These are phyloP conservation scores for Polytrichum formosum DNA, from an alignment of 225 moss, liverwort and hornwort species.

Conservation along the genomic window DNA sequence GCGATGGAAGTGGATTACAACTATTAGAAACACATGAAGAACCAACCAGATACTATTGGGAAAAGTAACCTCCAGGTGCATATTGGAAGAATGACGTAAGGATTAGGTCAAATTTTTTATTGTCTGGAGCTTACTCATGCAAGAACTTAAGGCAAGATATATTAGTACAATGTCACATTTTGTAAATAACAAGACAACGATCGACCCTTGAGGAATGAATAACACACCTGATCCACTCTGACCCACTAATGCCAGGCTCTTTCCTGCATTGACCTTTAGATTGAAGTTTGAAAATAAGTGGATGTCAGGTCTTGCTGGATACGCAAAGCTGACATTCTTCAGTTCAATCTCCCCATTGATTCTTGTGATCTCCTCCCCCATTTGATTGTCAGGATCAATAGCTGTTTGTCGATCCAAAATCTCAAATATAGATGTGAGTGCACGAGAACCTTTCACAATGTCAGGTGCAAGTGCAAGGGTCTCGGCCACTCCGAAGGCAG, in stretches of 20 bases:
- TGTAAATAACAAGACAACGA: too few species aligned
- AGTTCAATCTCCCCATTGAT: slow-evolving; percentile 56
- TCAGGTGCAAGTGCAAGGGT: slow-evolving; percentile 65
- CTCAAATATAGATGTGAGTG: slow-evolving; percentile 51
- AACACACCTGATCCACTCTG: slow-evolving; percentile 74
- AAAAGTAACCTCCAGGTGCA: too few species aligned
- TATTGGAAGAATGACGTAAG: too few species aligned
- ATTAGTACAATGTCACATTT: too few species aligned
- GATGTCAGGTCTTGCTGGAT: slow-evolving; percentile 67
- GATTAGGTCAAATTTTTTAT: too few species aligned
- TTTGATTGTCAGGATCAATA: slow-evolving; percentile 59
- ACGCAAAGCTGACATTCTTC: slow-evolving; percentile 61
- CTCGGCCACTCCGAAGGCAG: slow-evolving; percentile 69
- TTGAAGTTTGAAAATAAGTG: slow-evolving; percentile 60
- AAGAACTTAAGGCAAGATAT: too few species aligned
- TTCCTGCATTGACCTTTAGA: slow-evolving; percentile 59
- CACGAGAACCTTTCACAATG: slow-evolving; percentile 51
- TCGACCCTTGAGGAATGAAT: too few species aligned
- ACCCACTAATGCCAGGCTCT: slow-evolving; percentile 80
- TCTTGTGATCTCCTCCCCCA: slow-evolving; percentile 47
- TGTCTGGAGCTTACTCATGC: too few species aligned
- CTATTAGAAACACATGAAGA: too few species aligned
- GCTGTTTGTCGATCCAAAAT: slow-evolving; percentile 56
- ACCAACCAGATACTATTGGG: too few species aligned
- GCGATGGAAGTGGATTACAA: background rate